phyloP scores from a whole-genome alignment of 2,329 filamentous ascomycete genomes.

The Ophiocordyceps camponoti-saundersi region DNA sequence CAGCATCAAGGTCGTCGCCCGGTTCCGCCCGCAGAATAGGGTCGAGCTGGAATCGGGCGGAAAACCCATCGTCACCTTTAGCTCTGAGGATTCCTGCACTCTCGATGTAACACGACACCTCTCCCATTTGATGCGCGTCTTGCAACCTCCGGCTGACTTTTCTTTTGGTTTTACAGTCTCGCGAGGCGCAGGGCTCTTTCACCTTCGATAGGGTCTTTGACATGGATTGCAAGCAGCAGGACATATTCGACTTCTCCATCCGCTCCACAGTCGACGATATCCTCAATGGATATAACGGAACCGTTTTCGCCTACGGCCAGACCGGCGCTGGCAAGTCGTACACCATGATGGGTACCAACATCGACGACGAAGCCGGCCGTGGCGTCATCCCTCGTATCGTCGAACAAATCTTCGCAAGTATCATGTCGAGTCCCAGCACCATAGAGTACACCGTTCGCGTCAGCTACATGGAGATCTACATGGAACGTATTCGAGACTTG shows the following conservation, averaged over 20 bases:
- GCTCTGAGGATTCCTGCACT: conserved; percentile 73
- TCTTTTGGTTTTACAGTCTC: conserved; percentile 39
- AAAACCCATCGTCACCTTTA: conserved; percentile 80
- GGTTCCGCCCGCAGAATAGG: conserved; percentile 94
- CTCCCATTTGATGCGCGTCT: neutral
- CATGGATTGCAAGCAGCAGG: conserved; percentile 75
- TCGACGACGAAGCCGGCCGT: conserved; percentile 73
- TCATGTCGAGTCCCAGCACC: conserved; percentile 75
- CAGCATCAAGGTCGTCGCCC: conserved; percentile 80
- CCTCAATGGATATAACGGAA: conserved; percentile 97
- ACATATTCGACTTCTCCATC: conserved; percentile 98
- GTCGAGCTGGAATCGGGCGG: conserved; percentile 80
- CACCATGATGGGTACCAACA: conserved; percentile 72
- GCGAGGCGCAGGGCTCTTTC: conserved; percentile 69
- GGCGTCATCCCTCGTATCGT: conserved; percentile 95
- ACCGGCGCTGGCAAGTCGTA: conserved; percentile 98
- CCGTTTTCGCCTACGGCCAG: conserved; percentile 96
- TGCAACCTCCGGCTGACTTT: conserved; percentile 10
- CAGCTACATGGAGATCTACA: conserved; percentile 99
- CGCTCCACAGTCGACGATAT: conserved; percentile 93
- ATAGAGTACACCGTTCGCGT: conserved; percentile 98
- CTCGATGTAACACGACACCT: conserved; percentile 44
- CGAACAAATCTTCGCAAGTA: conserved; percentile 93
- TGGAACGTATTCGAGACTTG: conserved; percentile 94
- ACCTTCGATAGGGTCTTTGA: conserved; percentile 97